Evolutionary conservation across 1,139 yeast genomes (phyloP).

Genomic region (Blastobotrys buckinghamii): DNA sequence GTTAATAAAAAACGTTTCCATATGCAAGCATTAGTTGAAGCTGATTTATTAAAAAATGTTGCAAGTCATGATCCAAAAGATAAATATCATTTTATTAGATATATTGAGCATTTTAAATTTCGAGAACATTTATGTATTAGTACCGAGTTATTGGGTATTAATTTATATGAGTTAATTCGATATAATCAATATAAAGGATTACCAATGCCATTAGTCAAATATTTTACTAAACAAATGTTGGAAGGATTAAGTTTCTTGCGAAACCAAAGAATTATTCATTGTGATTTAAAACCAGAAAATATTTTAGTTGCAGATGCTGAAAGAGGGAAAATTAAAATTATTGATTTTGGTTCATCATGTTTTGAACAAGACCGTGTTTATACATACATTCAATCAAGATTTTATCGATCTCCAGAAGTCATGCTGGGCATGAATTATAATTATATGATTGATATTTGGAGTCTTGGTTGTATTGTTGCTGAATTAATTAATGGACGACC

Average conservation of each 20-base stretch:
- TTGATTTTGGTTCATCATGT: constrained; percentile 97
- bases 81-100: constrained; percentile 45
- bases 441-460: constrained; percentile 73
- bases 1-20: constrained; percentile 72
- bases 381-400: constrained; percentile 92
- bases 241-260: constrained; percentile 60
- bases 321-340: constrained; percentile 80
- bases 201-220: constrained; percentile 43
- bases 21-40: constrained; percentile 73
- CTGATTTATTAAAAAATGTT: constrained; percentile 56
- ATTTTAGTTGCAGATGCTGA: constrained; percentile 75
- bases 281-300: constrained; percentile 95
- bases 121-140: constrained; percentile 80
- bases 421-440: constrained; percentile 71
- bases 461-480: constrained; percentile 62
- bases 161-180: constrained; percentile 62
- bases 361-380: constrained; percentile 82
- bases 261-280: constrained; percentile 55
- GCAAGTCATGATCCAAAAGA: constrained; percentile 39
- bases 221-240: constrained; percentile 51
- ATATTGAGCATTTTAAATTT: constrained; percentile 68
- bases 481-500: constrained; percentile 66
- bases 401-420: constrained; percentile 91
- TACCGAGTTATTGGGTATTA: constrained; percentile 65
- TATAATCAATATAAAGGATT: constrained; percentile 58